Base-by-base conservation (phyloP, 768 basidiomycete genomes). In the Tubosaeta sp. region DNA sequence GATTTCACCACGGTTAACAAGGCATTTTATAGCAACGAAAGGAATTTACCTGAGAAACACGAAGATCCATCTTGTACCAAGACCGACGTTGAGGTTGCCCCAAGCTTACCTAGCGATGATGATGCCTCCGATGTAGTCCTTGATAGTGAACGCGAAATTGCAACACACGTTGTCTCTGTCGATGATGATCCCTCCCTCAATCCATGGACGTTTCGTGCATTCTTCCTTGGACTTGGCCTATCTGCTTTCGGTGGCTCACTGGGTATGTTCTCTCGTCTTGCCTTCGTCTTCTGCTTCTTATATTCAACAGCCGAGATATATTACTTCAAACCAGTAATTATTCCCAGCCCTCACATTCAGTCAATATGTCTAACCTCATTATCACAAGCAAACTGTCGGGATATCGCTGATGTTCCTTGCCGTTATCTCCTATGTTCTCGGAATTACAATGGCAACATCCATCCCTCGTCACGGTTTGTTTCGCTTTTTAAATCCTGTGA, bases 331-430 rank as follows among this genome's bases (percentile, higher is more conserved):
- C 79, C 79, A 4, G 80, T 77, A 55, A 52, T 53, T 13, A 9
- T 9, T 36, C 19, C 14, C 13, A 6, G n/a, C 6, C 13, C n/a
- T n/a, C 8, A 9, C 7, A 41, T 12, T 18, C 2, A 64, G n/a
- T n/a, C n/a, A n/a, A 16, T n/a, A 11, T 6, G 10, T 36, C 22
- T 50, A 13, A 56, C 35, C 10, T 46, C 53, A 12, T 21, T n/a
- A n/a, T n/a, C 16, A 13, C 13, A 43, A 80, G 79, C 79, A 80
- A 79, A 78, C 76, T 1, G 65, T 80, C 19, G 22, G 59, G 9
- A 76, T 82, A 1, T 81, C 78, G 8, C 69, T 71, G 6, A 77
- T 81, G 78, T 79, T 81, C 58, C 63, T 80, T 21, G 76, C 75
- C n/a, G 69, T 81, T 46, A 69, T 80, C 27, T 72, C 77, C 4